A percentile compares a stretch with the other conserved stretches of the same genome.
Conservation (phyloP, 1,284 basidiomycete species). For the Ustilago shanxiensis region DNA sequence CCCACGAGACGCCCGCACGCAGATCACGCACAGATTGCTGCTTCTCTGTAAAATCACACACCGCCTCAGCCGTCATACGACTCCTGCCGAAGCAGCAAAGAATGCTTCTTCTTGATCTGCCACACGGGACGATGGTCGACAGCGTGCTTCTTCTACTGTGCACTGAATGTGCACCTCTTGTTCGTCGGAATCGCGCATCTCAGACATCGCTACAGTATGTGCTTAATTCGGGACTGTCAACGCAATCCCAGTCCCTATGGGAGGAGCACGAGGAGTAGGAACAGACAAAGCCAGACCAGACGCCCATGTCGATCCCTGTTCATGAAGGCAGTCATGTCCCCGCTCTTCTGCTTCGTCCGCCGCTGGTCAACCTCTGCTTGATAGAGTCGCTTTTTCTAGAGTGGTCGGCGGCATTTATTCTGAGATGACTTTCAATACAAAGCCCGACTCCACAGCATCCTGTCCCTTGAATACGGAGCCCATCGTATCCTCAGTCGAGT, state of each 20-base stretch:
- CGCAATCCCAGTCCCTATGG: too few relatives aligned
- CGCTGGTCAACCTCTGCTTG: neutral
- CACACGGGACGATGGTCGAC: slow-evolving; percentile 4
- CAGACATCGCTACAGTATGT: too few relatives aligned
- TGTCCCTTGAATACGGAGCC: neutral
- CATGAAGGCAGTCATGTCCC: neutral
- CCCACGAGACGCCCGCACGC: neutral
- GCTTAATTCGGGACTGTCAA: too few relatives aligned
- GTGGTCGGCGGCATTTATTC: too few relatives aligned
- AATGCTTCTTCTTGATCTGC: neutral
- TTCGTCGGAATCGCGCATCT: neutral
- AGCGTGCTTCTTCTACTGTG: neutral
- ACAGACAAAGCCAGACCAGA: neutral
- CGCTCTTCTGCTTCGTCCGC: neutral
- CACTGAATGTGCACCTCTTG: too few relatives aligned
- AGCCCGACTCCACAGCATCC: neutral
- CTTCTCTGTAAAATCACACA: neutral
- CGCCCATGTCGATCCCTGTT: neutral
- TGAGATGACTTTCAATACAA: too few relatives aligned
- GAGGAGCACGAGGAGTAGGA: neutral
- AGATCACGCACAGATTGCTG: neutral
- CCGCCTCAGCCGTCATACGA: neutral
- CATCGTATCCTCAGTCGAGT: too few relatives aligned
- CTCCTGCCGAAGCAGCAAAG: slow-evolving; percentile 1
- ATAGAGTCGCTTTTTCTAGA: neutral